Evolutionary conservation across 108 stramenopile genomes (phyloP), one percentile per base, ranked within the genome.

Genomic region (Pseudonitzschia multistriata): DNA sequence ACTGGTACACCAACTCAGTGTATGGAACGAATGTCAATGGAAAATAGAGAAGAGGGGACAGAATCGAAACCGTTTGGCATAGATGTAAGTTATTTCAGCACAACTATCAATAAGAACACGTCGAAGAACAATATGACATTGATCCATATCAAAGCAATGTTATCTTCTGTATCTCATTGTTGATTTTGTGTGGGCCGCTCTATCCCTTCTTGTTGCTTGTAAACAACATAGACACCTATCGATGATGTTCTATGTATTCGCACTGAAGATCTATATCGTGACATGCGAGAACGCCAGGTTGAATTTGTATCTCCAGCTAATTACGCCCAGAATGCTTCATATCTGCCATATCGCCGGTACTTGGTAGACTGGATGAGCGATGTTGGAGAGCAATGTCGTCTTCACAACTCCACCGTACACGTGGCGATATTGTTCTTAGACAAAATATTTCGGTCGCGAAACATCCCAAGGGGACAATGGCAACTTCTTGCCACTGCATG

Each of bases 301-400:
- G 91, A 95, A 25, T 95, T 78, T 74, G 94, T 95, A 19, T 87
- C 89, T 24, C 89, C 88, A 3, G 35, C 61, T 28, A 61, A 78
- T 6, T 92, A 91, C 75, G 52, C 74, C 37, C 91, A 89, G 5
- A 72, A 68, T 28, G 88, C 94, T n/a, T 67, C 82, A 3, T 95
- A 89, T 63, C 80, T 95, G n/a, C 89, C 91, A 13, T 95, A 87
- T 68, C 81, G 94, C 13, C 84, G 94, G 36, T 95, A 92, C 72
- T 81, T 95, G 17, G 94, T 95, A 19, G 94, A 95, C 72, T 95
- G 94, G 94, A 95, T 95, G 94, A 86, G 84, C 47, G 91, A 92
- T 76, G 91, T 95, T 0, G 91, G 94, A 22, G 94, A 92, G 60
- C 91, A 92, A 62, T 89, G 79, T 64, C 73, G 84, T 35, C 85